phyloP scores from a whole-genome alignment of 371 early-diverging fungal genomes.

The Mortierella sp. region DNA sequence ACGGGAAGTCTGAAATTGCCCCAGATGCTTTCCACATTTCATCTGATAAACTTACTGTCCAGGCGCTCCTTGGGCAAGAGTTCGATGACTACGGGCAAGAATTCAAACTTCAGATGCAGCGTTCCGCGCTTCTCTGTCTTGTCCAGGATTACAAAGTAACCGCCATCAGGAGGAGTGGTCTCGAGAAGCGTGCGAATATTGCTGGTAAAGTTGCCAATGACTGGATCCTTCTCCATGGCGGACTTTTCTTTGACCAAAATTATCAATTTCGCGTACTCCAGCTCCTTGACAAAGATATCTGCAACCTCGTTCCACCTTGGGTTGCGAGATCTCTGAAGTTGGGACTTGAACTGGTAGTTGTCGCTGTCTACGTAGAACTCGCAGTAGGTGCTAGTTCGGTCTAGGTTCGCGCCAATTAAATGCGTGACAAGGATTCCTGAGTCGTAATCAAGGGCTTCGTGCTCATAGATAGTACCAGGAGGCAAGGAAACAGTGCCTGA shows the following conservation, averaged over 20 bases:
- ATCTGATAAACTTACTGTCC: conserved; percentile 67
- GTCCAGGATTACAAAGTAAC: conserved; percentile 52
- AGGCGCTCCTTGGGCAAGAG: conserved; percentile 69
- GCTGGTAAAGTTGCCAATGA: conserved; percentile 26
- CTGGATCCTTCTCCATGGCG: conserved; percentile 36
- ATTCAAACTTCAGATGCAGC: conserved; percentile 65
- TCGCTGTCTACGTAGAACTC: conserved; percentile 55
- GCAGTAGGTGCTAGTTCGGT: conserved; percentile 45
- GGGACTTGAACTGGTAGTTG: conserved; percentile 47
- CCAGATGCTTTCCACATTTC: too few species aligned
- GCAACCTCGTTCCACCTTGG: conserved; percentile 54
- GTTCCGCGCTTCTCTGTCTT: conserved; percentile 47
- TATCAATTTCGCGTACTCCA: conserved; percentile 66
- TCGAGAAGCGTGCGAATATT: conserved; percentile 31
- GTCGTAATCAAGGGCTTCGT: conserved; percentile 41
- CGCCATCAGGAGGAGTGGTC: conserved; percentile 46
- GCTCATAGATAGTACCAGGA: conserved; percentile 13
- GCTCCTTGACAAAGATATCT: conserved; percentile 72
- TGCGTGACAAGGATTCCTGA: conserved; percentile 51
- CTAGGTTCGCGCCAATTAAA: conserved; percentile 38
- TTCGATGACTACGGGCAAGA: conserved; percentile 60
- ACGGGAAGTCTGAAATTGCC: too few species aligned
- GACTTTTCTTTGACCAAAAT: conserved; percentile 58
- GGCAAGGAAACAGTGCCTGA: conserved; percentile 8
- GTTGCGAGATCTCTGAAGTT: conserved; percentile 37